Evolutionary conservation across 2,329 filamentous ascomycete genomes (phyloP).

Genomic region (Fusarium beomiforme): DNA sequence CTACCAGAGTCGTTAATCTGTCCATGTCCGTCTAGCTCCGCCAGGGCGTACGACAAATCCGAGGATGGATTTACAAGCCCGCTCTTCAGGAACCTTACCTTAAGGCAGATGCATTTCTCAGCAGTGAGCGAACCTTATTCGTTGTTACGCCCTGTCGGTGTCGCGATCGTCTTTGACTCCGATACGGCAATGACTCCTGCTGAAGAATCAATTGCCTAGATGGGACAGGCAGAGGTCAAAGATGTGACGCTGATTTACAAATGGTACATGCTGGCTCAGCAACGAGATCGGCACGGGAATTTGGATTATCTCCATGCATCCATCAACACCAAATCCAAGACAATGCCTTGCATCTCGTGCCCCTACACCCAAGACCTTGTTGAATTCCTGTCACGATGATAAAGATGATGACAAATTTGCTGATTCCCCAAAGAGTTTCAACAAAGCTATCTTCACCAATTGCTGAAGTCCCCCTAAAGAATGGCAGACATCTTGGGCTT

Average conservation of each 20-base stretch:
- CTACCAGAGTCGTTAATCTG: constrained; percentile 16
- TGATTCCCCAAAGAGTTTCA: neutral
- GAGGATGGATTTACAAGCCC: constrained; percentile 31
- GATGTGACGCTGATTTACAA: constrained; percentile 26
- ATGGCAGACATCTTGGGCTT: no score
- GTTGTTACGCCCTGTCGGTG: constrained; percentile 26
- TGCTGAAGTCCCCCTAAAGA: constrained; percentile 16
- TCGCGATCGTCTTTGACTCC: constrained; percentile 18
- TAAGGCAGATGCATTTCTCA: constrained; percentile 34
- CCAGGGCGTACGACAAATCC: constrained; percentile 26
- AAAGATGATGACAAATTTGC: constrained; percentile 26
- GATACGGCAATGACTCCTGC: constrained; percentile 31
- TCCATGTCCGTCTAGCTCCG: constrained; percentile 32
- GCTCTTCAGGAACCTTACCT: constrained; percentile 12
- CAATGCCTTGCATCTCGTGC: constrained; percentile 34
- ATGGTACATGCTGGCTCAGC: constrained; percentile 3
- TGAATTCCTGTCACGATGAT: constrained; percentile 34
- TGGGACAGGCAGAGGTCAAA: constrained; percentile 8
- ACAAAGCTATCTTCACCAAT: neutral
- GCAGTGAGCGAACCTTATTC: constrained; percentile 31
- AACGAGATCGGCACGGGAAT: neutral
- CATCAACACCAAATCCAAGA: constrained; percentile 20
- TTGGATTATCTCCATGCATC: constrained; percentile 17
- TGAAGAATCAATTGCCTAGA: constrained; percentile 15
- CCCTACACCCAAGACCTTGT: constrained; percentile 3